Percentiles rank a stretch among this genome's conserved stretches.
These are phyloP conservation scores for Zalerion maritima DNA, from an alignment of 495 filamentous ascomycete species.

Conservation along the genomic window DNA sequence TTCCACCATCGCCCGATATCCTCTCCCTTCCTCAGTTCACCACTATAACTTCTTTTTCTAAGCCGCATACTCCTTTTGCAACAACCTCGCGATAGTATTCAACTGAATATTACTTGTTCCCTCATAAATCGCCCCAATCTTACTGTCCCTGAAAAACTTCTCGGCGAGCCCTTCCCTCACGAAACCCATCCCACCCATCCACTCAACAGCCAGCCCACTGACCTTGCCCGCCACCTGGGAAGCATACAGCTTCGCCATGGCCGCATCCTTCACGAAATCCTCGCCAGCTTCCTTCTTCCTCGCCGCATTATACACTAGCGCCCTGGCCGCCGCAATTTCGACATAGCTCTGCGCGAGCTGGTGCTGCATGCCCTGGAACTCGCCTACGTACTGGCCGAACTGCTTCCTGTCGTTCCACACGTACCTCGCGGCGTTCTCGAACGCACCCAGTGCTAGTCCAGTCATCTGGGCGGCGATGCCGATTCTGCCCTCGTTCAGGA, in stretches of 20 bases:
- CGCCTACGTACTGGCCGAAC: constrained; percentile 82
- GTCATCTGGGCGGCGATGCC: constrained; percentile 99
- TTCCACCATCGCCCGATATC: too few species aligned
- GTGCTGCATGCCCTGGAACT: constrained; percentile 99
- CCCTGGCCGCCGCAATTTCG: constrained; percentile 81
- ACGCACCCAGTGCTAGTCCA: constrained; percentile 84
- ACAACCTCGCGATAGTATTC: constrained; percentile 82
- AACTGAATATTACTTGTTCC: constrained; percentile 67
- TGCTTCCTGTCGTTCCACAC: constrained; percentile 97
- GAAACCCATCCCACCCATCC: constrained; percentile 98
- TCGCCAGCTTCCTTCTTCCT: constrained; percentile 96
- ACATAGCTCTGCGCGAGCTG: constrained; percentile 94
- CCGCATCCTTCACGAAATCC: constrained; percentile 87
- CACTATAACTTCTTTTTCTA: constrained; percentile 18
- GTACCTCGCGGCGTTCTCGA: constrained; percentile 85
- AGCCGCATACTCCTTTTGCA: constrained; percentile 78
- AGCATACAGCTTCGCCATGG: constrained; percentile 95
- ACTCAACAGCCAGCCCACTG: constrained; percentile 77
- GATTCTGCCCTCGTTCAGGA: constrained; percentile 96
- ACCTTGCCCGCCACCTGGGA: constrained; percentile 87
- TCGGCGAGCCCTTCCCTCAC: constrained; percentile 92
- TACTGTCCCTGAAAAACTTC: constrained; percentile 96
- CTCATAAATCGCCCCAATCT: constrained; percentile 98
- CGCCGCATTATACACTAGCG: constrained; percentile 90
- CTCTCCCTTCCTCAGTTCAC: neutral